These are phyloP conservation scores for Quercus rubra DNA, from an alignment of 306 rosid genomes.

Conservation along the genomic window DNA sequence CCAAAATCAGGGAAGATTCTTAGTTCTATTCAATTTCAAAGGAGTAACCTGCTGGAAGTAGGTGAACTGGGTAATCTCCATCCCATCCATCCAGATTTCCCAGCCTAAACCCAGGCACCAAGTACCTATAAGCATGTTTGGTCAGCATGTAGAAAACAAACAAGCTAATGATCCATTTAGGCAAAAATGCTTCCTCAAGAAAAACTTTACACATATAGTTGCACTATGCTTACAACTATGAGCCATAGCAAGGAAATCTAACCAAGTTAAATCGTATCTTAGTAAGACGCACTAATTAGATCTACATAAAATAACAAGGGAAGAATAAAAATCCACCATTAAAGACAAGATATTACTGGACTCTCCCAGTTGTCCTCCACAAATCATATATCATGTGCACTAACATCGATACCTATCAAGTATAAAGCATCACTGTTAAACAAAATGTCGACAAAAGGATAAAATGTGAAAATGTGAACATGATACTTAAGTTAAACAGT, in stretches of 20 bases:
- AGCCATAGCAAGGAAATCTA: background rate
- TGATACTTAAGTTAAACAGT: background rate
- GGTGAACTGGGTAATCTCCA: slow-evolving; percentile 99
- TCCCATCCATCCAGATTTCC: slow-evolving; percentile 99
- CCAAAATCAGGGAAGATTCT: background rate
- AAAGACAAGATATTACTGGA: slow-evolving; percentile 64
- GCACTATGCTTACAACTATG: slow-evolving; percentile 2
- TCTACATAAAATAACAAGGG: background rate
- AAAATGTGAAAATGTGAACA: background rate
- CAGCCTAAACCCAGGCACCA: slow-evolving; percentile 99
- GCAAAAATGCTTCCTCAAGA: background rate
- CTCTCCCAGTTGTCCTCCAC: slow-evolving; percentile 99
- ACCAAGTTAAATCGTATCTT: slow-evolving; percentile 21
- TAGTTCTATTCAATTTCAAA: slow-evolving; percentile 4
- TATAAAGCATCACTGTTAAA: slow-evolving; percentile 26
- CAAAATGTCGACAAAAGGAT: slow-evolving; percentile 17
- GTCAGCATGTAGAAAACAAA: slow-evolving; percentile 9
- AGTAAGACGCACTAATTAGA: slow-evolving; percentile 1
- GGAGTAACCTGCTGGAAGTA: slow-evolving; percentile 89
- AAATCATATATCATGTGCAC: slow-evolving; percentile 88
- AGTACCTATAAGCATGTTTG: slow-evolving; percentile 61
- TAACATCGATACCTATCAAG: slow-evolving; percentile 76
- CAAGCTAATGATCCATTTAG: background rate
- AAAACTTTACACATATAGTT: background rate
- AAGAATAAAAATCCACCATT: background rate